phyloP scores from a whole-genome alignment of 352 stramenopile genomes.

The Discostella stelligera region DNA sequence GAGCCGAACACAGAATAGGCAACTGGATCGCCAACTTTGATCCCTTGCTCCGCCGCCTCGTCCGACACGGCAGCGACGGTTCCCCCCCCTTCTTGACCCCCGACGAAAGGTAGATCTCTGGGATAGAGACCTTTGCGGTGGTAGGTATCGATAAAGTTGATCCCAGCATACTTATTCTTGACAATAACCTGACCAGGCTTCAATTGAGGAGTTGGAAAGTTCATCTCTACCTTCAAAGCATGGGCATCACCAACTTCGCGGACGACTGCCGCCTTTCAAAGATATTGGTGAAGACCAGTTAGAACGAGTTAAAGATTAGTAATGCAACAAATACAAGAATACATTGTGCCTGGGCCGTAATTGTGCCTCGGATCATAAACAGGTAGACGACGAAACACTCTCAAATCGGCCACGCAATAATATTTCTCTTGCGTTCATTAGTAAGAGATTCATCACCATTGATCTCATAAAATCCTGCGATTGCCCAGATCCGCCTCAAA shows the following conservation, averaged over 20 bases:
- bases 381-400: conserved; percentile 30
- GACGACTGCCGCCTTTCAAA: conserved; percentile 68
- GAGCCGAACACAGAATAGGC: conserved; percentile 77
- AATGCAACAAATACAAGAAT: too few species aligned
- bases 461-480: conserved; percentile 18
- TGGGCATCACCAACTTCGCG: conserved; percentile 69
- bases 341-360: conserved; percentile 32
- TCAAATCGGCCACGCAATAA: conserved; percentile 29
- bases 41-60: conserved; percentile 54
- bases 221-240: conserved; percentile 72
- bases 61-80: conserved; percentile 62
- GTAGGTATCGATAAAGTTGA: conserved; percentile 87
- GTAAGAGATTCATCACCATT: conserved; percentile 42
- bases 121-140: conserved; percentile 80
- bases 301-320: too few species aligned
- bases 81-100: conserved; percentile 81
- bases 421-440: conserved; percentile 40
- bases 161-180: conserved; percentile 80
- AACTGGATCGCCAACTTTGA: conserved; percentile 76
- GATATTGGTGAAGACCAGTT: too few species aligned
- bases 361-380: conserved; percentile 37
- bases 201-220: conserved; percentile 69
- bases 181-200: conserved; percentile 75
- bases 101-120: conserved; percentile 75
- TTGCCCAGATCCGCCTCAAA: too few species aligned